Percentiles rank a stretch among this genome's conserved stretches.
Evolutionary conservation across 208 protist genomes (phyloP).

Genomic region (Endotrypanum monterogeii): DNA sequence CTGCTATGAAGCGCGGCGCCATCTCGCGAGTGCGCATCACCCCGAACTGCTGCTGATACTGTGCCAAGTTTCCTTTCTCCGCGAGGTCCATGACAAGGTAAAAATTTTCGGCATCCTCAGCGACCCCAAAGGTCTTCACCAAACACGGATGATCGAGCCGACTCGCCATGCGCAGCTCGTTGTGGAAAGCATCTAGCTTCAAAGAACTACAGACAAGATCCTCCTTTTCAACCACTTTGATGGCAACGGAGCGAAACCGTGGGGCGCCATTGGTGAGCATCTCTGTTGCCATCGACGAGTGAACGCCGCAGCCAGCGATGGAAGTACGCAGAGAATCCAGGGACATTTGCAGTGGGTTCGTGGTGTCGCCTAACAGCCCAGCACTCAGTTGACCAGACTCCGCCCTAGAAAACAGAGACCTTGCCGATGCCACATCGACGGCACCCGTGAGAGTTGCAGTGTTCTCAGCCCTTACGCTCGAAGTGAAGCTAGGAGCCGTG

Average conservation of each 20-base stretch:
- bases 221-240: conserved; percentile 72
- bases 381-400: conserved; percentile 4
- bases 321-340: conserved; percentile 9
- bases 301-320: conserved; percentile 13
- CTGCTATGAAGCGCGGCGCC: conserved; percentile 76
- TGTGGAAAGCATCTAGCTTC: conserved; percentile 55
- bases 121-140: conserved; percentile 66
- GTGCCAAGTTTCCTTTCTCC: conserved; percentile 62
- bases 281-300: conserved; percentile 13
- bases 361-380: not conserved
- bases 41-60: conserved; percentile 59
- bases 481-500: not conserved
- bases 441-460: not conserved
- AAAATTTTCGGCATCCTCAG: conserved; percentile 53
- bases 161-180: conserved; percentile 66
- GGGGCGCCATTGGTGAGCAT: conserved; percentile 13
- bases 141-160: conserved; percentile 71
- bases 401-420: conserved; percentile 2
- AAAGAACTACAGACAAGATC: conserved; percentile 41
- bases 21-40: conserved; percentile 53
- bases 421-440: not conserved
- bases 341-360: conserved; percentile 12
- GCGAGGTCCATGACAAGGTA: conserved; percentile 84
- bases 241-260: conserved; percentile 62
- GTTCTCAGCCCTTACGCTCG: not conserved